These are phyloP conservation scores for Paracorniculantispora psalliotae DNA, from an alignment of 2,329 filamentous ascomycete species.

Conservation along the genomic window DNA sequence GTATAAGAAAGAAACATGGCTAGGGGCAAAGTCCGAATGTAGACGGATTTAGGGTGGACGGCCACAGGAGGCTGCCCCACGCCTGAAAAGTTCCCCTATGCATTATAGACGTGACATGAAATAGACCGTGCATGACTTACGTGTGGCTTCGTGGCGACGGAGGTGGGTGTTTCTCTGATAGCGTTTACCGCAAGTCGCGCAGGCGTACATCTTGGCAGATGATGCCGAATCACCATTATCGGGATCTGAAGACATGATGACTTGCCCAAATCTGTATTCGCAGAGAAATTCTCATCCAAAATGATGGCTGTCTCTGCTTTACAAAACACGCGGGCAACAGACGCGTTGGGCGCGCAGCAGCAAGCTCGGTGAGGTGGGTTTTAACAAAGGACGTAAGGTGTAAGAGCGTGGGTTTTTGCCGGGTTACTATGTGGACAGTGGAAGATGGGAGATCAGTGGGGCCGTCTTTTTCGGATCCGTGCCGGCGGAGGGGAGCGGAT, in stretches of 20 bases:
- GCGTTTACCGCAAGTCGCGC: constrained; percentile 21
- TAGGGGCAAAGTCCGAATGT: background rate
- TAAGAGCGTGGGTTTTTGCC: constrained; percentile 7
- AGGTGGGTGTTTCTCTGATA: constrained; percentile 25
- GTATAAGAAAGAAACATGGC: background rate
- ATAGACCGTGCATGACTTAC: constrained; percentile 16
- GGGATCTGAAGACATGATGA: background rate
- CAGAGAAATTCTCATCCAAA: background rate
- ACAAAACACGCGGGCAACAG: background rate
- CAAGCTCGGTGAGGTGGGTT: background rate
- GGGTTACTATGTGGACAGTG: background rate
- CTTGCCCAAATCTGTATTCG: background rate
- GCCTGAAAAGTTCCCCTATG: background rate
- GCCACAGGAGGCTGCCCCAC: background rate
- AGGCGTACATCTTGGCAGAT: constrained; percentile 5
- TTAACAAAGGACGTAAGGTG: background rate
- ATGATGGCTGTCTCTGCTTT: too few relatives aligned
- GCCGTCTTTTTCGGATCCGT: constrained; percentile 1
- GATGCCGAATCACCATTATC: background rate
- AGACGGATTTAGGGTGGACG: background rate
- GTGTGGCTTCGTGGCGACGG: constrained; percentile 24
- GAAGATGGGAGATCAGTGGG: background rate
- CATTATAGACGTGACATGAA: background rate
- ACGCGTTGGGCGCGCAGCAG: background rate
- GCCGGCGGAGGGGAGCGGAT: background rate